A percentile compares a stretch with the other conserved stretches of the same genome.
Conservation (phyloP, 768 basidiomycete genomes). For the Serendipita indica region DNA sequence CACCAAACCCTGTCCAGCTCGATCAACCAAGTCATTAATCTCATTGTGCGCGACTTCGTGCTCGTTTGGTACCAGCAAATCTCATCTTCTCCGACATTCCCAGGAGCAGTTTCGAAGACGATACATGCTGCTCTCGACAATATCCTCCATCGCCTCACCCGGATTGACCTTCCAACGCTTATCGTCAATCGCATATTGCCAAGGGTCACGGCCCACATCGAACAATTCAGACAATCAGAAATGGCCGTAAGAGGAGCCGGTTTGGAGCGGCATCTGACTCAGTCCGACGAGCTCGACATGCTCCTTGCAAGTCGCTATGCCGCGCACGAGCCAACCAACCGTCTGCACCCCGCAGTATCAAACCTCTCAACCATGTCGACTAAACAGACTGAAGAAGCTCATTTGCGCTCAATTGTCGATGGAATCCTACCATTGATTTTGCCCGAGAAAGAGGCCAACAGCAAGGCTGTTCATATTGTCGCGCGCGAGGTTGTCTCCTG, state of each 20-base stretch:
- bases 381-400: conserved; percentile 76
- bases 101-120: conserved; percentile 61
- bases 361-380: conserved; percentile 82
- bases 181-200: conserved; percentile 76
- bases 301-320: conserved; percentile 74
- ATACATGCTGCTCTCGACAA: conserved; percentile 51
- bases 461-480: conserved; percentile 54
- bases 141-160: conserved; percentile 38
- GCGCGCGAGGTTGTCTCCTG: conserved; percentile 74
- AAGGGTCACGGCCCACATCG: conserved; percentile 76
- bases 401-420: conserved; percentile 59
- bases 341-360: conserved; percentile 72
- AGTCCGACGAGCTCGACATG: conserved; percentile 81
- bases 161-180: conserved; percentile 58
- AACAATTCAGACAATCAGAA: conserved; percentile 83
- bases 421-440: conserved; percentile 56
- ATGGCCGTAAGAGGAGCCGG: conserved; percentile 69
- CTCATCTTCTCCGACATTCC: conserved; percentile 79
- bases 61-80: conserved; percentile 77
- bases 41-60: conserved; percentile 78
- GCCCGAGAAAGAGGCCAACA: conserved; percentile 58
- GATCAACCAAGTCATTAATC: conserved; percentile 64
- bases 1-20: conserved; percentile 52
- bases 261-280: conserved; percentile 66
- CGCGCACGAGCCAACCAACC: conserved; percentile 38